These are phyloP conservation scores for Pterocarpus santalinus DNA, from an alignment of 306 rosid species.

Conservation along the genomic window DNA sequence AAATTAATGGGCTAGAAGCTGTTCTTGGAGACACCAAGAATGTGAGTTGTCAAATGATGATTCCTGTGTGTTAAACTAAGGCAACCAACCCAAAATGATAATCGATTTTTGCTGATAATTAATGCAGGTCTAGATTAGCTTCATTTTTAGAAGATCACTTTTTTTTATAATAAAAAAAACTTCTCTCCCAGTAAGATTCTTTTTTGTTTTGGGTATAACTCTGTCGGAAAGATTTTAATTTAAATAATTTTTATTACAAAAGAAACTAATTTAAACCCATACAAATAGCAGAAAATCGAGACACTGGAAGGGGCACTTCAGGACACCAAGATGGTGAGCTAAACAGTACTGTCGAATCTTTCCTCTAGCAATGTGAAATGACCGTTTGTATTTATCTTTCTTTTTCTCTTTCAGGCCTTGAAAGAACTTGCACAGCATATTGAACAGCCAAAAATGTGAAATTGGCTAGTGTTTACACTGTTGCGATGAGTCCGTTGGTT, in stretches of 20 bases:
- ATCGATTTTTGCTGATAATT: not conserved
- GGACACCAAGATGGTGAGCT: constrained; percentile 73
- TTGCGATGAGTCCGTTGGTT: constrained; percentile 12
- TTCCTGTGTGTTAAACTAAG: constrained; percentile 7
- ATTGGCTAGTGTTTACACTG: not conserved
- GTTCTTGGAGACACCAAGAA: constrained; percentile 62
- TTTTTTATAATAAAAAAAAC: too few species aligned
- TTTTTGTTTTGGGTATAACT: too few species aligned
- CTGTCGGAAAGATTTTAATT: too few species aligned
- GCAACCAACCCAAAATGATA: not conserved
- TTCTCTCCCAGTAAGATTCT: not conserved
- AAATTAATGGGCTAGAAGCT: constrained; percentile 66
- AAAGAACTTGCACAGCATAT: constrained; percentile 54
- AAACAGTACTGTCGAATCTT: not conserved
- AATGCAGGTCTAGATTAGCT: too few species aligned
- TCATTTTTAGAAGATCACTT: too few species aligned
- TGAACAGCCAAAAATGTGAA: constrained; percentile 45
- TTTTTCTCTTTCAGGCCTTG: constrained; percentile 64
- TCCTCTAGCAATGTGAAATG: constrained; percentile 7
- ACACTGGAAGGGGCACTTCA: constrained; percentile 72
- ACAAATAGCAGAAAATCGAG: constrained; percentile 73
- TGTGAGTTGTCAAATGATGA: constrained; percentile 57
- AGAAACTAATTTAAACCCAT: not conserved
- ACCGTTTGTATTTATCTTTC: constrained; percentile 1
- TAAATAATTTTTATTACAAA: not conserved